Base-by-base conservation (phyloP, 805 yeast genomes). In the Ogataea sp. region DNA sequence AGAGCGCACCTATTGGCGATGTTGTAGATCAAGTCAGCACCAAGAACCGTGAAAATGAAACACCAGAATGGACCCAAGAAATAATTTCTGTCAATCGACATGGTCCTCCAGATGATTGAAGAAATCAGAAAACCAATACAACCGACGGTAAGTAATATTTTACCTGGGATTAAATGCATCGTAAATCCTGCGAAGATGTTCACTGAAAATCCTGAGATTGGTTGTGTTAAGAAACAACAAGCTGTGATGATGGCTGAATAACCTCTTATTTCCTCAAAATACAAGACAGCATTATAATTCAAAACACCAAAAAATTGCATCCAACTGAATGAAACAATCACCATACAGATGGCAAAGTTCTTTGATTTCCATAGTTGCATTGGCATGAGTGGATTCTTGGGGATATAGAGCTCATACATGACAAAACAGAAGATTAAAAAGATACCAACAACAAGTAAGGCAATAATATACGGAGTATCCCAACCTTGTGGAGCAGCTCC, bases 11-110 rank as follows among this genome's bases (percentile, higher is more conserved):
- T 52, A 40, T 67, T 71, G 20, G 64, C 61, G 8, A 71, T 70
- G 44, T 71, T 71, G 45, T 65, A 71, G 14, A 65, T 51, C 5
- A 72, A 46, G 49, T 72, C 77, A 0, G 74, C 74, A 1, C 75
- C 75, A 14, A 71, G 30, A 25, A 68, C 73, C 0, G 62, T 50
- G 21, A 65, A 46, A 13, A 59, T 47, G 37, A 64, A 58, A 0
- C 71, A 62, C 52, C 70, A 68, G 41, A 71, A 69, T 17, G 75
- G 71, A 15, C 71, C 67, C 5, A 65, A 51, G 58, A 71, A 71
- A 45, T 67, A 71, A 30, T 53, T 51, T 26, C 65, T 46, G 25
- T 56, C 44, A 1, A 57, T 54, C 3, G 57, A 44, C 43, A 59
- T 52, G 1, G 73, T 64, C 0, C 66, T 63, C 75, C 75, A 70